These are phyloP conservation scores for Datura wrightii DNA, from an alignment of 257 asterid species.

Conservation along the genomic window DNA sequence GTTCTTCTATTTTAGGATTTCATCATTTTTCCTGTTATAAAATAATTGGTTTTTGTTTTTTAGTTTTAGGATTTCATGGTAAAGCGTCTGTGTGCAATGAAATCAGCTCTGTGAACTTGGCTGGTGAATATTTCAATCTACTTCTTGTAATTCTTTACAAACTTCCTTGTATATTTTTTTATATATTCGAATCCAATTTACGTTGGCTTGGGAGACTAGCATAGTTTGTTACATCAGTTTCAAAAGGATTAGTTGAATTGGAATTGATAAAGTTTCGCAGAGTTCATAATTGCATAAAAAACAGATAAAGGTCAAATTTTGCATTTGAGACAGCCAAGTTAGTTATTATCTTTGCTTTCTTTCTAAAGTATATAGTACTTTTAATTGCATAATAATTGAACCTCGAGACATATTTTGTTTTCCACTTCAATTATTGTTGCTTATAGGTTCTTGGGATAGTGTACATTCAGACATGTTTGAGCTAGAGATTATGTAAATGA, in stretches of 20 bases:
- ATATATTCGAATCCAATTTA: no score
- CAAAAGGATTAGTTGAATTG: no score
- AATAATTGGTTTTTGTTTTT: background rate
- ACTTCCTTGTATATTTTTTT: no score
- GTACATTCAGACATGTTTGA: background rate
- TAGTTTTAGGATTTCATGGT: background rate
- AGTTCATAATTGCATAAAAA: no score
- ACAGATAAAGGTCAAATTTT: background rate
- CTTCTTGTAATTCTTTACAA: background rate
- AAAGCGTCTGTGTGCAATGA: background rate
- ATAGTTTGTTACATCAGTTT: no score
- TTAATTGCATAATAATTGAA: slow-evolving; percentile 11
- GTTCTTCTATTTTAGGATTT: slow-evolving; percentile 2
- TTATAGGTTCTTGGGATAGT: background rate
- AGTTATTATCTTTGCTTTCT: background rate
- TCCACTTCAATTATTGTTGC: background rate
- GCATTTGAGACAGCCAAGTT: background rate
- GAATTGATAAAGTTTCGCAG: no score
- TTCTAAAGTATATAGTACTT: background rate
- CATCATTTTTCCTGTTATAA: background rate
- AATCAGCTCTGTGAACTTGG: background rate
- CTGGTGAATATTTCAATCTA: background rate
- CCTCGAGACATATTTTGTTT: background rate
- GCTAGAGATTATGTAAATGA: background rate
- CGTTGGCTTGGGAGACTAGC: no score